Conservation (phyloP, 106 monocot species). For the Posidonia australis region DNA sequence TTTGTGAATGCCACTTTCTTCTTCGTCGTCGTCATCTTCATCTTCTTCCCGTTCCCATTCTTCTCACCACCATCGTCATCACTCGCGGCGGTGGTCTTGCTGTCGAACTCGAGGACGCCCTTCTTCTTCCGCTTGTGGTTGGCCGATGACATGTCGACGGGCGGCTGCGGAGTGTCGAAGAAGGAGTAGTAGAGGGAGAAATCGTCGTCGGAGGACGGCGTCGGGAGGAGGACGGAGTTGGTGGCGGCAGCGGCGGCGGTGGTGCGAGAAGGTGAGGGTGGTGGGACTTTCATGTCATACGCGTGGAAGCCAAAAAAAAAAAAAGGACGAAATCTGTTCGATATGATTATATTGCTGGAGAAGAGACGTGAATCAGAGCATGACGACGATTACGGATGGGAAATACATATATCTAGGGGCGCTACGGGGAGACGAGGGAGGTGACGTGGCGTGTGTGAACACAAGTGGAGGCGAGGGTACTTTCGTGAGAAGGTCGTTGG, state of each 20-base stretch:
- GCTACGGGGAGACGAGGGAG: too few species aligned
- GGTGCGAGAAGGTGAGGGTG: background rate
- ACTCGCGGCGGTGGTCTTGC: too few species aligned
- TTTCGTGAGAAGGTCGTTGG: too few species aligned
- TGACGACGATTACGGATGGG: too few species aligned
- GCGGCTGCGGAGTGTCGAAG: conserved; percentile 17
- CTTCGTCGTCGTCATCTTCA: background rate
- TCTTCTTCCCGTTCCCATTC: background rate
- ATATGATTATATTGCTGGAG: too few species aligned
- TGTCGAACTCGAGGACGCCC: background rate
- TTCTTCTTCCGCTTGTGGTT: conserved; percentile 2
- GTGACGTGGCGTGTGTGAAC: too few species aligned
- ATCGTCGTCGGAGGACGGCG: conserved; percentile 25
- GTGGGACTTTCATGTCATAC: conserved; percentile 4
- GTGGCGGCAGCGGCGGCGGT: conserved; percentile 3
- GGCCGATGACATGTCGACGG: conserved; percentile 1
- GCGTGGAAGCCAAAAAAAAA: too few species aligned
- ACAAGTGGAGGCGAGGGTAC: too few species aligned
- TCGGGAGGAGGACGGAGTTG: background rate
- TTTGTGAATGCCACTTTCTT: conserved; percentile 25
- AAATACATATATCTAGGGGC: too few species aligned
- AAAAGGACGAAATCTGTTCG: too few species aligned
- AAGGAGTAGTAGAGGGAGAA: conserved; percentile 41
- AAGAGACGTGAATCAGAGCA: too few species aligned
- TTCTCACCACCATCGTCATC: background rate